Base-by-base conservation (phyloP, 2,329 filamentous ascomycete genomes). In the Calcarisporium arbuscula region DNA sequence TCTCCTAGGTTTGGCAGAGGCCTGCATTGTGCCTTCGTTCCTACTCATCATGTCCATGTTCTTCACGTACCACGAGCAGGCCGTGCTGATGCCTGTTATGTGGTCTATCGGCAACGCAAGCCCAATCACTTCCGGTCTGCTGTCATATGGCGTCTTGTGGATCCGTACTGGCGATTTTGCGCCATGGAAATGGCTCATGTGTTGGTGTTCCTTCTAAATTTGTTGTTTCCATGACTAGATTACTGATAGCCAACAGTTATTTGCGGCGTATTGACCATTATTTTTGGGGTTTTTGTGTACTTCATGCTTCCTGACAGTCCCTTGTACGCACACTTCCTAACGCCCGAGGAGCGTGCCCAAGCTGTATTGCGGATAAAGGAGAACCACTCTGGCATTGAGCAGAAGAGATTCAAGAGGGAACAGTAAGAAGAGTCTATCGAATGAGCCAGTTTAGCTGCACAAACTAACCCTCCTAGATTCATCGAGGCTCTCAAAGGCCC, bases 111-210 rank as follows among this genome's bases (percentile, higher is more conserved):
- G 58, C 2, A 60, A 60, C 34, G 47, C 46, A 1, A 56, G 51
- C 22, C 51, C 53, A 4, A 52, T 56, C 21, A 54, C 53, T 7
- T 55, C 51, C 4, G 53, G 53, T 2, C 39, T 56, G 16, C 30
- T 56, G 2, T 56, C 53, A 7, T 56, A 56, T 14, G 52, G 51
- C 2, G 52, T 53, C 6, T 30, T 56, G 3, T 53, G 46, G 48
- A 60, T 60, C 19, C 43, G 58, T 6, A 60, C 58, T 0, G 48
- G 46, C 6, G 48, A 33, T n/a, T 60, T 62, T 36, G 46, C 51
- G 7, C 52, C 58, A 4, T 62, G 58, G 58, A 61, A 54, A 39
- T 60, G 54, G 56, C 54, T 62, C 20, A 61, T 61, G 57, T 50
- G 56, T 57, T 35, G n/a, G n/a, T n/a, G n/a, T n/a, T n/a, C n/a